These are phyloP conservation scores for Drosera capensis DNA, from an alignment of 148 eudicot species.

Conservation along the genomic window DNA sequence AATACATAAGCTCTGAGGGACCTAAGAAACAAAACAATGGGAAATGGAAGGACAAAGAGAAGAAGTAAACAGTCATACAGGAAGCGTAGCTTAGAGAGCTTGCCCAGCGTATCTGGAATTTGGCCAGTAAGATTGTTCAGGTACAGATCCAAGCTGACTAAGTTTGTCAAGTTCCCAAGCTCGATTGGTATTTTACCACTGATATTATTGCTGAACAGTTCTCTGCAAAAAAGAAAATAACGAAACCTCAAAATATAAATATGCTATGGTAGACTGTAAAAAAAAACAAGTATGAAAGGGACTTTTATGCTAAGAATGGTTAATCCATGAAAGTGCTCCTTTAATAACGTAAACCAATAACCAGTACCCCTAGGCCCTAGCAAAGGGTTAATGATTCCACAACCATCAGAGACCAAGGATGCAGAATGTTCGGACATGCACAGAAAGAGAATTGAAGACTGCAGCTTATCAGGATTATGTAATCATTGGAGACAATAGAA, in stretches of 20 bases:
- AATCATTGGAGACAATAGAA: neutral
- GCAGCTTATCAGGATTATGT: neutral
- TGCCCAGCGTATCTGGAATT: conserved; percentile 61
- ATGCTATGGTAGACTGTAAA: too few relatives aligned
- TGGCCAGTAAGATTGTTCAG: conserved; percentile 45
- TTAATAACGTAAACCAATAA: too few relatives aligned
- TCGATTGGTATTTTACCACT: conserved; percentile 55
- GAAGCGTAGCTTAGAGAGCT: conserved; percentile 49
- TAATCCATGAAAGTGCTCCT: too few relatives aligned
- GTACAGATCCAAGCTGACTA: conserved; percentile 90
- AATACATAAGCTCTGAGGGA: too few relatives aligned
- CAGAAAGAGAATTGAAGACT: neutral
- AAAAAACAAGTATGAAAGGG: too few relatives aligned
- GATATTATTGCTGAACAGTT: conserved; percentile 66
- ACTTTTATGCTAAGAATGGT: too few relatives aligned
- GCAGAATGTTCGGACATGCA: too few relatives aligned
- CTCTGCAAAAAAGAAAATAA: conserved; percentile 27
- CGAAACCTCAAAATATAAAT: neutral
- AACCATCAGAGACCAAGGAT: too few relatives aligned
- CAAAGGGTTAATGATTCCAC: too few relatives aligned
- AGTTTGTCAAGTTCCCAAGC: conserved; percentile 62
- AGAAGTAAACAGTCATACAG: conserved; percentile 32
- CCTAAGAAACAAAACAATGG: too few relatives aligned
- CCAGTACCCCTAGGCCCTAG: too few relatives aligned
- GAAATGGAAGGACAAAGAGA: conserved; percentile 6